Evolutionary conservation across 2,329 filamentous ascomycete genomes (phyloP).

Genomic region (Aspergillus cejpii): DNA sequence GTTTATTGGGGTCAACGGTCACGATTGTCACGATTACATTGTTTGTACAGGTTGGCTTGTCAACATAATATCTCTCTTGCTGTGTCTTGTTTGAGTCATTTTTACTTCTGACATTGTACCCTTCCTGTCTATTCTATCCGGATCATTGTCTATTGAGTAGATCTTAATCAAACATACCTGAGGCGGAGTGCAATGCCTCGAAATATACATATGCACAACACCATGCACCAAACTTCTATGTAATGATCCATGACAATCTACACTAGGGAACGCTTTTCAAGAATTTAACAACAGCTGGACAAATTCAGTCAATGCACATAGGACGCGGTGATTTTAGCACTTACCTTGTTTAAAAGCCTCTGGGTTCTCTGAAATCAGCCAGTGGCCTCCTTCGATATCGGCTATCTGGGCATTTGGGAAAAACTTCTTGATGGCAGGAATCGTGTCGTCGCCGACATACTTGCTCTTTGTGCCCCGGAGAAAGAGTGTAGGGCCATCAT

Average conservation of each 20-base stretch:
- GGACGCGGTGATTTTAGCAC: constrained; percentile 2
- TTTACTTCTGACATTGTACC: not conserved
- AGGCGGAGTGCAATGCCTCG: not conserved
- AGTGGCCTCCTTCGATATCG: constrained; percentile 40
- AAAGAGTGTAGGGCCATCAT: constrained; percentile 72
- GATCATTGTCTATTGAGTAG: not conserved
- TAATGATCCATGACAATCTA: not conserved
- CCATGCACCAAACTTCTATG: not conserved
- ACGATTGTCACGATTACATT: not conserved
- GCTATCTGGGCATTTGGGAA: constrained; percentile 38
- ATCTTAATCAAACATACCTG: not conserved
- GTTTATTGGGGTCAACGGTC: not conserved
- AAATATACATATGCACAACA: not conserved
- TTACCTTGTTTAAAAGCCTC: constrained; percentile 39
- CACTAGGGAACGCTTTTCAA: constrained; percentile 20
- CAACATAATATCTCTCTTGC: not conserved
- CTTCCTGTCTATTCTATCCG: not conserved
- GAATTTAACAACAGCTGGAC: constrained; percentile 32
- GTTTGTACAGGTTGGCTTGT: not conserved
- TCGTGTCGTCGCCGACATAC: constrained; percentile 37
- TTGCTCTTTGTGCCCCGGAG: constrained; percentile 46
- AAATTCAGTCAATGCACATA: constrained; percentile 9
- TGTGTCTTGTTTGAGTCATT: not conserved
- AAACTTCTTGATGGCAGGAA: constrained; percentile 38
- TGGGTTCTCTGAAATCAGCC: constrained; percentile 42